Base-by-base conservation (phyloP, 179 eudicot genomes). In the Silene vulgaris region DNA sequence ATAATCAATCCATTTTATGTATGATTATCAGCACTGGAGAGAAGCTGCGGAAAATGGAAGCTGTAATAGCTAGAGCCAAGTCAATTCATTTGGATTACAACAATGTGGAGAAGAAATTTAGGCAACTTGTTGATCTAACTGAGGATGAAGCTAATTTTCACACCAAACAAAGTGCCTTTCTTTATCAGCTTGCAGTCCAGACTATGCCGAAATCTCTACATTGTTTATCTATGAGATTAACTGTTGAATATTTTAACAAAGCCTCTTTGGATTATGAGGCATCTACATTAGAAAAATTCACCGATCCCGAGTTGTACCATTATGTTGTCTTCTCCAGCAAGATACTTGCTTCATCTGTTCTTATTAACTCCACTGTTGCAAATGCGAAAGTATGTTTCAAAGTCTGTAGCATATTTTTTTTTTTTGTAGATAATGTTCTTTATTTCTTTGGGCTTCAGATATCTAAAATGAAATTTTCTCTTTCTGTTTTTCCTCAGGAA, bases 121-220 rank as follows among this genome's bases (percentile, higher is more conserved):
- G 98, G 81, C 98, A 94, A 83, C 87, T 94, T 74, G 91, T 94
- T 65, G 98, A 94, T 84, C 78, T 92, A 78, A 94, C 97, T 1
- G 98, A 91, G 82, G 98, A 94, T 76, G 98, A 94, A 79, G 91
- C 97, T 69, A 85, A 85, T 84, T 94, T 94, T 80, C 98, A 94
- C 77, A 89, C 86, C 83, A 94, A 88, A 87, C 98, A 94, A 80
- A 94, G 98, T 88, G 85, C 96, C 78, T 94, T 92, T 80, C 92
- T 94, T 69, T 90, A 90, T 78, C 90, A 92, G 85, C 97, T 94
- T 79, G 91, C 94, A 8, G 96, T 90, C 60, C 97, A 90, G 80
- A 94, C 98, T 66, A 86, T 89, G 87, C 97, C 98, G 69, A 94
- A 94, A 78, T 90, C 96, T 78, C 88, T 90, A 71, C 98, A 94